These are phyloP conservation scores for Suillus subaureus DNA, from an alignment of 768 basidiomycete species.

Conservation along the genomic window DNA sequence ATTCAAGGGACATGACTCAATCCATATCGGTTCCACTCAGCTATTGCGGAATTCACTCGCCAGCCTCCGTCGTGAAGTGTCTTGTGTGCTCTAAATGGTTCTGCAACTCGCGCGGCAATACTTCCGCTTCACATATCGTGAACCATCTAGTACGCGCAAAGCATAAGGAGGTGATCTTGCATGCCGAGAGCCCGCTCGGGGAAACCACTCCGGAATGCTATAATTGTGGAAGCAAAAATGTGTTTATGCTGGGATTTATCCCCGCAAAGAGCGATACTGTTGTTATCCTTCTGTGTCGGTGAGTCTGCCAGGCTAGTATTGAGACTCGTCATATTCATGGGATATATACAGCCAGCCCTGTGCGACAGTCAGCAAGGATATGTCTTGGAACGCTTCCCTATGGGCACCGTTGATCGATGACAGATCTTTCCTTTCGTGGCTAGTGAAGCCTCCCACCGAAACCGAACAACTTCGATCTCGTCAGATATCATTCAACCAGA, in stretches of 20 bases:
- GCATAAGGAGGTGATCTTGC: constrained; percentile 97
- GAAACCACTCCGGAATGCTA: constrained; percentile 99
- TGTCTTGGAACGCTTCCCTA: constrained; percentile 96
- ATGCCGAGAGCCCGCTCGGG: constrained; percentile 92
- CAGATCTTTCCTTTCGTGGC: constrained; percentile 97
- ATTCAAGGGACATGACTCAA: constrained; percentile 12
- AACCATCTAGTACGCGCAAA: constrained; percentile 99
- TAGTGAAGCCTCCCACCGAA: constrained; percentile 96
- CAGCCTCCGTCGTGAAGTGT: constrained; percentile 96
- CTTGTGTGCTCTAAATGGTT: constrained; percentile 94
- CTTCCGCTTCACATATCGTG: constrained; percentile 97
- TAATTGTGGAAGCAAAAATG: constrained; percentile 98
- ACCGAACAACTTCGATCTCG: constrained; percentile 94
- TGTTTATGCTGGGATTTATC: constrained; percentile 99
- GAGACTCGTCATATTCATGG: neutral
- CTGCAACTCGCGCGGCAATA: constrained; percentile 97
- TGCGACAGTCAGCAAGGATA: constrained; percentile 95
- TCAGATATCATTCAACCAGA: constrained; percentile 96
- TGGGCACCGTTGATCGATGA: constrained; percentile 99
- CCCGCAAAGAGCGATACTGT: constrained; percentile 99
- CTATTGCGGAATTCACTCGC: constrained; percentile 98
- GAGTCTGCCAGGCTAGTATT: constrained; percentile 31
- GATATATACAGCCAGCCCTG: constrained; percentile 83
- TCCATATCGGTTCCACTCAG: constrained; percentile 40
- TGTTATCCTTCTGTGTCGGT: constrained; percentile 96